A percentile compares a stretch with the other conserved stretches of the same genome.
Conservation (phyloP, 148 eudicot species). For the Selenicereus undatus region DNA sequence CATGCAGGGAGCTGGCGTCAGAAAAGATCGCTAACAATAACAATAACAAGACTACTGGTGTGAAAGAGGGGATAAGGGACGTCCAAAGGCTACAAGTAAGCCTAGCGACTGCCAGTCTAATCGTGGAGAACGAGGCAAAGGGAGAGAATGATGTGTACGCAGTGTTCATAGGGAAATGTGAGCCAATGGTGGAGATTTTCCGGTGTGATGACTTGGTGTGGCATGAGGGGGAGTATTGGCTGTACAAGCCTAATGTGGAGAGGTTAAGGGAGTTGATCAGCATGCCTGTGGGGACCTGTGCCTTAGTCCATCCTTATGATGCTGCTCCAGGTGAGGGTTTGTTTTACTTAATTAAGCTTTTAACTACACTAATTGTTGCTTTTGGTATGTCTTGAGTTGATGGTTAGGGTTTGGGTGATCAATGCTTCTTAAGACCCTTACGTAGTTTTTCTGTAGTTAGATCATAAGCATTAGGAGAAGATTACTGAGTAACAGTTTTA, state of each 20-base stretch:
- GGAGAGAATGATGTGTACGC: constrained; percentile 31
- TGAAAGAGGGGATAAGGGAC: constrained; percentile 42
- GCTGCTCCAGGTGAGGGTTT: constrained; percentile 15
- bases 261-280: constrained; percentile 34
- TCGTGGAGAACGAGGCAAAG: constrained; percentile 30
- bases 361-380: not conserved
- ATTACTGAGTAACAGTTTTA: no score
- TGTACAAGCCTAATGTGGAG: constrained; percentile 55
- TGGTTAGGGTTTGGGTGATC: not conserved
- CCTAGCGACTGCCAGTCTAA: constrained; percentile 48
- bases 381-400: no score
- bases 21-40: not conserved
- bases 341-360: not conserved
- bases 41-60: not conserved
- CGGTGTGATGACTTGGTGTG: constrained; percentile 65
- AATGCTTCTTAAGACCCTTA: not conserved
- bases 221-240: constrained; percentile 46
- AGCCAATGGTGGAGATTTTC: constrained; percentile 78
- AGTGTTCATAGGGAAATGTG: constrained; percentile 58
- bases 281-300: constrained; percentile 76
- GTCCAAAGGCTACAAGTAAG: constrained; percentile 64
- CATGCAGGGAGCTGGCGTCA: constrained; percentile 21
- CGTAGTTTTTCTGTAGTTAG: not conserved
- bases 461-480: not conserved
- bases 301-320: constrained; percentile 39